Conservation (phyloP, 768 basidiomycete species). For the Suillus occidentalis region DNA sequence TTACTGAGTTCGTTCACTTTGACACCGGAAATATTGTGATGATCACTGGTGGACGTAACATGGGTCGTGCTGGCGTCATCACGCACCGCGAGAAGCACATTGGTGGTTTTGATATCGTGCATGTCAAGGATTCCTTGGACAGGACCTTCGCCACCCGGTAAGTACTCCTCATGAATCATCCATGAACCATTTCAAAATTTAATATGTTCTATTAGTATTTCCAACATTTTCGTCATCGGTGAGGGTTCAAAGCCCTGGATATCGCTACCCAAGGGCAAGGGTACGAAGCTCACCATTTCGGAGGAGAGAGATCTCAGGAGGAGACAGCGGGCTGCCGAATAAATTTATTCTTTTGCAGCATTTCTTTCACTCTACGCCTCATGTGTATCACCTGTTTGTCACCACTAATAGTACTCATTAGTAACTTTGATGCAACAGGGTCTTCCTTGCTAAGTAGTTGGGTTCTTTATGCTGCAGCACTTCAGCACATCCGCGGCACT, state of each 20-base stretch:
- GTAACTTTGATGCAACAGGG: no score
- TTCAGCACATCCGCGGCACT: no score
- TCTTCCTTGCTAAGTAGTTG: no score
- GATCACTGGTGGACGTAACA: conserved; percentile 99
- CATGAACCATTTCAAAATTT: no score
- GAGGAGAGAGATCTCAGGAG: conserved; percentile 94
- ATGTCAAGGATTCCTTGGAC: conserved; percentile 94
- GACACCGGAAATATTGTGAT: conserved; percentile 97
- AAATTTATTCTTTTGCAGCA: conserved; percentile 26
- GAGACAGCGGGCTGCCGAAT: conserved; percentile 70
- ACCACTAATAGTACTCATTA: no score
- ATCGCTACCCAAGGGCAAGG: conserved; percentile 96
- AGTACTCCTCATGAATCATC: conserved; percentile 24
- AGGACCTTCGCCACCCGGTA: conserved; percentile 97
- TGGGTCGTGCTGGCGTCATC: conserved; percentile 97
- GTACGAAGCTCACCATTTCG: conserved; percentile 94
- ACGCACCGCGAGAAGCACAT: conserved; percentile 96
- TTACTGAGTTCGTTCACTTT: conserved; percentile 90
- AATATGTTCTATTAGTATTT: conserved; percentile 52
- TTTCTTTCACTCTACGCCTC: conserved; percentile 11
- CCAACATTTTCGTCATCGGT: conserved; percentile 98
- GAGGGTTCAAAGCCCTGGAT: conserved; percentile 95
- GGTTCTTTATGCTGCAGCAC: no score
- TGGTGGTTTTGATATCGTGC: conserved; percentile 98
- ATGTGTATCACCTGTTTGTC: conserved; percentile 12